Evolutionary conservation across 345 rosid genomes (phyloP), one percentile per base, ranked within the genome.

Genomic region (Citrus reticulata): DNA sequence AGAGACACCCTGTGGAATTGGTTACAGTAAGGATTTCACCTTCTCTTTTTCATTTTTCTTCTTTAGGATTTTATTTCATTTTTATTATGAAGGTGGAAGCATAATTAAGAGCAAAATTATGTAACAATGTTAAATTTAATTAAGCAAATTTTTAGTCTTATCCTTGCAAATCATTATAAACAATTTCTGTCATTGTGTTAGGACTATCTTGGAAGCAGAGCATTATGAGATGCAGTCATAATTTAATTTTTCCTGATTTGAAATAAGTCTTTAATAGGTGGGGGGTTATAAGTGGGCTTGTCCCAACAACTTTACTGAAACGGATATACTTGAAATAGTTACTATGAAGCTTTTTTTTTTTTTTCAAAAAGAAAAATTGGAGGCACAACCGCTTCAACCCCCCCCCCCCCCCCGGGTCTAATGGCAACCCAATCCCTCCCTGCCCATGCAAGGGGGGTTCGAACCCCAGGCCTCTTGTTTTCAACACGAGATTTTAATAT

Each of bases 1-100:
- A 30, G 68, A 88, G 80, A 81, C 83, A 82, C 77, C 99, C 97
- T 61, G 91, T 96, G 73, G 97, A 96, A 82, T 87, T 89, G 59
- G 81, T 96, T 58, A 85, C 85, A 9, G 99, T 96, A 83, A 87
- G 97, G 71, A 70, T 74, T 46, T 51, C 55, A 54, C 7, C 19
- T 42, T 19, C 68, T 46, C 35, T 30, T 58, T 19, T 32, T 19
- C 17, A 25, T 39, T 22, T 37, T 76, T 46, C 9, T 39, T 13
- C 27, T 55, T 20, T 22, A 70, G 57, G 25, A n/a, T 67, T 75
- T 37, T 22, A 19, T 59, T 29, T 13, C 17, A 72, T 34, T 61
- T 60, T 30, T 49, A 16, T 64, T 34, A 20, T 29, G 70, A 70
- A 60, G 46, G 60, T 60, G 13, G 30, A 68, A 39, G 24, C 25